Conservation (phyloP, 768 basidiomycete genomes). For the Fibroporia radiculosa region DNA sequence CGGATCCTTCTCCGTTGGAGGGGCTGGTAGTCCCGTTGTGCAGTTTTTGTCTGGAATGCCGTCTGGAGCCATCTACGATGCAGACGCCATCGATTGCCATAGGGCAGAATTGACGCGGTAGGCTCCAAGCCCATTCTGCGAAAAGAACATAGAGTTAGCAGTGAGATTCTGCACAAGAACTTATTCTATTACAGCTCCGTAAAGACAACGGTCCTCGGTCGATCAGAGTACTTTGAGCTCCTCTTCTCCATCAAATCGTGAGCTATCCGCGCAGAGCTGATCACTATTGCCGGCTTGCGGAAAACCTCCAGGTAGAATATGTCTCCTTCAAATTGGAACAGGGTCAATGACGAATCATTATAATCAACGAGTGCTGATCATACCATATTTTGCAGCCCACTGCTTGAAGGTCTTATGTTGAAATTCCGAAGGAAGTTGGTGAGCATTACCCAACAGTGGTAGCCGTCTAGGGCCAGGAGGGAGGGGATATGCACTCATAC, state of each 20-base stretch:
- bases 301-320: conserved; percentile 24
- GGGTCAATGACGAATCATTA: no score
- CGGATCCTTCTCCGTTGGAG: conserved; percentile 21
- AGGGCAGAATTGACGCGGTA: conserved; percentile 8
- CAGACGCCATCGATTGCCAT: conserved; percentile 22
- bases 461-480: conserved; percentile 24
- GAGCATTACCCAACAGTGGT: conserved; percentile 25
- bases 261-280: conserved; percentile 26
- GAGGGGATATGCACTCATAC: no score
- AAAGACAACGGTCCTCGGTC: conserved; percentile 23
- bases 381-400: conserved; percentile 25
- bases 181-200: conserved; percentile 20
- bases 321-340: conserved; percentile 22
- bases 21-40: conserved; percentile 12
- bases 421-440: conserved; percentile 18
- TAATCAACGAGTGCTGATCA: no score
- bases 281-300: conserved; percentile 20
- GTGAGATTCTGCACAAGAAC: background rate
- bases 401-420: conserved; percentile 19
- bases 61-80: conserved; percentile 23
- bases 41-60: conserved; percentile 14
- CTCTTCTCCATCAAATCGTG: conserved; percentile 28
- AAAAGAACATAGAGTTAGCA: background rate
- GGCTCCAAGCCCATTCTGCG: no score
- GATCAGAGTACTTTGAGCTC: conserved; percentile 25